These are phyloP conservation scores for Alternaria arborescens DNA, from an alignment of 2,329 filamentous ascomycete species.

Conservation along the genomic window DNA sequence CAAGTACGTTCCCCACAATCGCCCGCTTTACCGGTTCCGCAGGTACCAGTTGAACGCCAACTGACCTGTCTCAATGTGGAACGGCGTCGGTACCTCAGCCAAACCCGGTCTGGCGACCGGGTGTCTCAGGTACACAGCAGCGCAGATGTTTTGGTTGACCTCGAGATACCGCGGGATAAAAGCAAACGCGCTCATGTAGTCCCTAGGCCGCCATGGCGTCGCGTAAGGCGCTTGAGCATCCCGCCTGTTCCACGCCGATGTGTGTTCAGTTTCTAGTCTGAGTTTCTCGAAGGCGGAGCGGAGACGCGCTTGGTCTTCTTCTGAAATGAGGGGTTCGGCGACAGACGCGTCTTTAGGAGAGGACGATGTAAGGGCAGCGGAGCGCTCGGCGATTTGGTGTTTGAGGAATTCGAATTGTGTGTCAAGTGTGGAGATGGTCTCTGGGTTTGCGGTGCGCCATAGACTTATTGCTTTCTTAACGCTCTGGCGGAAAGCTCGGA, in stretches of 20 bases:
- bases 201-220: constrained; percentile 87
- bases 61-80: constrained; percentile 73
- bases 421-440: constrained; percentile 56
- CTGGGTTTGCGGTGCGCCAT: constrained; percentile 54
- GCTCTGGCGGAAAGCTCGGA: constrained; percentile 75
- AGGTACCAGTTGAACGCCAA: constrained; percentile 95
- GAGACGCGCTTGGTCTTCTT: constrained; percentile 67
- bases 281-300: constrained; percentile 64
- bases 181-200: constrained; percentile 90
- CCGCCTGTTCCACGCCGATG: constrained; percentile 62
- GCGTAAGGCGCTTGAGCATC: constrained; percentile 73
- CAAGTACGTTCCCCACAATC: constrained; percentile 2
- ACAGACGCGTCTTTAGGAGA: constrained; percentile 5
- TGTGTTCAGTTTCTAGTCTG: constrained; percentile 80
- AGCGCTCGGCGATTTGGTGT: constrained; percentile 31
- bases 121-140: constrained; percentile 92
- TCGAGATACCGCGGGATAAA: constrained; percentile 96
- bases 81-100: constrained; percentile 81
- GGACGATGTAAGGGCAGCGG: constrained; percentile 8
- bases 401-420: constrained; percentile 58
- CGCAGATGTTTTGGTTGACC: constrained; percentile 96
- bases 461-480: constrained; percentile 70
- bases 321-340: constrained; percentile 38
- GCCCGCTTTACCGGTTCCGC: constrained; percentile 69
- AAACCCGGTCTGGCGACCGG: constrained; percentile 84